Base-by-base conservation (phyloP, 1,284 basidiomycete species). In the Moesziomyces globuligerus region DNA sequence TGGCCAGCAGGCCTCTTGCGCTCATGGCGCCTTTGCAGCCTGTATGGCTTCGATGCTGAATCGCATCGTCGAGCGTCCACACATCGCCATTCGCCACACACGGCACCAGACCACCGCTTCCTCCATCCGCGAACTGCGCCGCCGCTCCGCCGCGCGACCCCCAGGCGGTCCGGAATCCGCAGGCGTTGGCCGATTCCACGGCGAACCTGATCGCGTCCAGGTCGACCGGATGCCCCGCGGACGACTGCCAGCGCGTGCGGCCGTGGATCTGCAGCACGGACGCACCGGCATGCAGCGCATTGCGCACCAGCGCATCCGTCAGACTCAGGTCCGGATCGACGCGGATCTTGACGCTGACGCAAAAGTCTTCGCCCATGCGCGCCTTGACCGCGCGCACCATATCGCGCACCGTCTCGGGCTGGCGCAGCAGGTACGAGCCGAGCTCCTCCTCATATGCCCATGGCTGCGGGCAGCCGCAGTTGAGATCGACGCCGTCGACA, bases 331-430 rank as follows among this genome's bases (percentile, higher is more conserved):
- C 86, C 7, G 81, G 74, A 75, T 88, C 87, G 13, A 88, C 83
- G 9, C 87, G 83, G 48, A 88, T 88, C 81, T 88, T 88, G 66
- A 88, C 85, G 45, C 84, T 85, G 26, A 88, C 85, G n/a, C 86
- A 86, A 68, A 84, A 88, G 13, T 79, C 76, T 80, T 85, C 84
- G 0, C 87, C 87, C 48, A 87, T 81, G 4, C 87, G 79, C 46
- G 83, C 85, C 54, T 87, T 85, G n/a, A 86, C 85, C 0, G 83
- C 76, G 13, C 85, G 81, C 17, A 88, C 85, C 80, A 88, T 86
- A 61, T 88, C 87, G 4, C 84, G 79, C 3, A 88, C 87, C 2
- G 85, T 77, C 46, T 88, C 86, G 1, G 87, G 87, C 73, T 87
- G 85, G 4, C 87, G 82, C 0, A 89, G 82, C 5, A 89, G 79